Conservation (phyloP, 768 basidiomycete genomes). For the Amanita subjunquillea region DNA sequence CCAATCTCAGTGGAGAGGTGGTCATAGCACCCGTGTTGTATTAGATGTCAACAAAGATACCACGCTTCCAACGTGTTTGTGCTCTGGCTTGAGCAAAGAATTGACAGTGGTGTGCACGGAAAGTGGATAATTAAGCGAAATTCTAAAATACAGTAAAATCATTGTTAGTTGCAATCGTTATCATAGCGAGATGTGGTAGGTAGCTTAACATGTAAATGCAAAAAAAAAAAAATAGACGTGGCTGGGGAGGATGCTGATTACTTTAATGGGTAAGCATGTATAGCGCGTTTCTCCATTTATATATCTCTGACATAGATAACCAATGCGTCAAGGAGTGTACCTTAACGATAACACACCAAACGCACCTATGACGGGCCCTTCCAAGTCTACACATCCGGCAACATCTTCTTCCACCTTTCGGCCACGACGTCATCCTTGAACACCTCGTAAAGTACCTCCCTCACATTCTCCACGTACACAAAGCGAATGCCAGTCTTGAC, state of each 20-base stretch:
- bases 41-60: too few species aligned
- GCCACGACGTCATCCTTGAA: constrained; percentile 51
- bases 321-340: not conserved
- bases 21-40: too few species aligned
- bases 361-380: not conserved
- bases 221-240: not conserved
- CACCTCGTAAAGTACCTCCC: constrained; percentile 81
- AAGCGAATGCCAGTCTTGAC: constrained; percentile 94
- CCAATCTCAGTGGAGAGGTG: too few species aligned
- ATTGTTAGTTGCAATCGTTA: not conserved
- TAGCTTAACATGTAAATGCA: not conserved
- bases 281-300: not conserved
- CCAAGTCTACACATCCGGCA: constrained; percentile 12
- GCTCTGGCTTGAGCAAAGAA: too few species aligned
- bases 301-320: not conserved
- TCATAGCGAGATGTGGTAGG: not conserved
- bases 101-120: too few species aligned
- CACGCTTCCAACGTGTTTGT: too few species aligned
- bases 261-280: not conserved
- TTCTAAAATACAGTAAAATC: not conserved
- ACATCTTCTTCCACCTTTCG: constrained; percentile 61
- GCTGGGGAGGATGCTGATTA: not conserved
- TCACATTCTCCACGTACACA: constrained; percentile 90
- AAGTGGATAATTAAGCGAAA: not conserved
- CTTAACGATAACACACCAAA: not conserved